phyloP scores from a whole-genome alignment of 164 flowering plant genomes.

The Stephania yunnanensis region DNA sequence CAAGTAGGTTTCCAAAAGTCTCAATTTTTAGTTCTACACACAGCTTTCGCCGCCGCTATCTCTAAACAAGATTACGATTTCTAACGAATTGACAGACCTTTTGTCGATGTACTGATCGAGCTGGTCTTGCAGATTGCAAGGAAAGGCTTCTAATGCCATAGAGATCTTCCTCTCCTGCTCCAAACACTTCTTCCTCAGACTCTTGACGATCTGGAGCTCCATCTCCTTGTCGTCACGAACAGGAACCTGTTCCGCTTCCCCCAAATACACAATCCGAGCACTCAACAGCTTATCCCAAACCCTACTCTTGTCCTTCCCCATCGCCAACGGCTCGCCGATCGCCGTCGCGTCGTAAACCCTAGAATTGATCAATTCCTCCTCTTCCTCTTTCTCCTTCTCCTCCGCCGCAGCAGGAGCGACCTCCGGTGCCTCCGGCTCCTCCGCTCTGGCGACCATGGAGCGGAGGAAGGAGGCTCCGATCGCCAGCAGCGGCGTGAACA shows the following conservation, averaged over 20 bases:
- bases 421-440: conserved; percentile 32
- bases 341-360: conserved; percentile 90
- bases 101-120: conserved; percentile 63
- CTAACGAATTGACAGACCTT: conserved; percentile 34
- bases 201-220: conserved; percentile 82
- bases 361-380: conserved; percentile 48
- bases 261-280: conserved; percentile 76
- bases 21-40: neutral
- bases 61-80: no score
- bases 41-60: no score
- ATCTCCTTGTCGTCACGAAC: conserved; percentile 69
- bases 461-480: conserved; percentile 42
- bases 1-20: neutral
- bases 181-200: conserved; percentile 50
- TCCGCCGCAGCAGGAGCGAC: conserved; percentile 9
- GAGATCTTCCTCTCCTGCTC: conserved; percentile 54
- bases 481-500: conserved; percentile 53
- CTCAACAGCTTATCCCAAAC: conserved; percentile 96
- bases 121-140: conserved; percentile 64
- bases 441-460: conserved; percentile 52
- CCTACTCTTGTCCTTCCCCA: conserved; percentile 79
- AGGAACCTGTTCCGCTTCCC: conserved; percentile 97
- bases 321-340: conserved; percentile 87
- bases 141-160: conserved; percentile 83
- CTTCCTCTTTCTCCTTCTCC: conserved; percentile 16